These are phyloP conservation scores for Entelexis sorbosivorans DNA, from an alignment of 1,139 yeast species.

Conservation along the genomic window DNA sequence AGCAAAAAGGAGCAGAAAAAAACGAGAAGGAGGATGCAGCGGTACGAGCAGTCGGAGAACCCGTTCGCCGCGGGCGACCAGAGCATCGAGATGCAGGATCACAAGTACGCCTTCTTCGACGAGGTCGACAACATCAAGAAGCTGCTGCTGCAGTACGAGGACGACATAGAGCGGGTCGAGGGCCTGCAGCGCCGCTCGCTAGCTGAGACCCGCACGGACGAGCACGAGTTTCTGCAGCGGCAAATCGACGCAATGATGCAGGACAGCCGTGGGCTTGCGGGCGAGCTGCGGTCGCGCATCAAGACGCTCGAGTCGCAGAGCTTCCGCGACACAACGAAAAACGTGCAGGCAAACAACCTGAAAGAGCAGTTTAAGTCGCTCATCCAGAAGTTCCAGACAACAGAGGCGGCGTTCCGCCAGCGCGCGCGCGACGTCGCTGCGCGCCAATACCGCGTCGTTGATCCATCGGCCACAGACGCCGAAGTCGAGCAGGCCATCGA, in stretches of 20 bases:
- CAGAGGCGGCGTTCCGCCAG: constrained; percentile 78
- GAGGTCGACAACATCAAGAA: constrained; percentile 73
- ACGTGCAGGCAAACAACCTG: constrained; percentile 80
- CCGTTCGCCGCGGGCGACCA: constrained; percentile 20
- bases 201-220: constrained; percentile 69
- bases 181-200: constrained; percentile 71
- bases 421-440: constrained; percentile 80
- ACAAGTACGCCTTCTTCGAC: constrained; percentile 60
- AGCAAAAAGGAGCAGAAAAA: neutral
- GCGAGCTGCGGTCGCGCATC: constrained; percentile 61
- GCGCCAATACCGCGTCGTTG: constrained; percentile 83
- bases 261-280: constrained; percentile 70
- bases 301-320: constrained; percentile 66
- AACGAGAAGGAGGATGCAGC: constrained; percentile 13
- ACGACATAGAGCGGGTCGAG: constrained; percentile 64
- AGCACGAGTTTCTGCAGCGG: constrained; percentile 56
- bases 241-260: constrained; percentile 66
- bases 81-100: constrained; percentile 18
- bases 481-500: constrained; percentile 77
- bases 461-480: constrained; percentile 80
- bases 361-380: constrained; percentile 76
- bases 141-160: constrained; percentile 70
- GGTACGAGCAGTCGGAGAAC: constrained; percentile 12
- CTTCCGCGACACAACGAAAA: constrained; percentile 59
- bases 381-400: constrained; percentile 75